These are phyloP conservation scores for Pythium diclinum DNA, from an alignment of 352 stramenopile genomes.

Conservation along the genomic window DNA sequence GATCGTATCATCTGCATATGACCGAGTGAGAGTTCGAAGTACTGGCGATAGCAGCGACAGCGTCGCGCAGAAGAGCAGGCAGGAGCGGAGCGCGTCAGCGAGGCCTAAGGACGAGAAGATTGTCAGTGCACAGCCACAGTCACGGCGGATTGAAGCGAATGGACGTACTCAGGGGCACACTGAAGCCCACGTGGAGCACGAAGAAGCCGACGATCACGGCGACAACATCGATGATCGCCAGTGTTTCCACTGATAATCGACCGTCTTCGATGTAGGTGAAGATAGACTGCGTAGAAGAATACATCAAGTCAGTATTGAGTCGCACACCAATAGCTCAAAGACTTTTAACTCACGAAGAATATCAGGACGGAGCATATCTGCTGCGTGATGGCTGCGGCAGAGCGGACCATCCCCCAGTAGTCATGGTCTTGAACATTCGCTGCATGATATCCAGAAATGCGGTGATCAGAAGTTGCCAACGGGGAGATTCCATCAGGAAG, in stretches of 20 bases:
- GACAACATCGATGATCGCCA: slow-evolving; percentile 57
- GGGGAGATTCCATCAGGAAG: neutral
- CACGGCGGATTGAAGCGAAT: neutral
- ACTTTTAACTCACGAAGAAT: slow-evolving; percentile 67
- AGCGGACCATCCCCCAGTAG: slow-evolving; percentile 84
- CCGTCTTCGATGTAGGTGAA: slow-evolving; percentile 68
- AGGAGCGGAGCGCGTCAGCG: slow-evolving; percentile 56
- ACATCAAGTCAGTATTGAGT: neutral
- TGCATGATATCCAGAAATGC: slow-evolving; percentile 20
- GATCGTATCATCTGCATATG: slow-evolving; percentile 92
- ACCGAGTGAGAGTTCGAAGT: slow-evolving; percentile 87
- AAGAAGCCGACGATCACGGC: slow-evolving; percentile 53
- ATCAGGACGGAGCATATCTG: slow-evolving; percentile 87
- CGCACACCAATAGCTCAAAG: neutral
- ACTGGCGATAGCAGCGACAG: slow-evolving; percentile 88
- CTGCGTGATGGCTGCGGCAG: slow-evolving; percentile 81
- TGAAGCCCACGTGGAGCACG: slow-evolving; percentile 51
- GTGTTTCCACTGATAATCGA: slow-evolving; percentile 46
- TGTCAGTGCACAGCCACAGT: neutral
- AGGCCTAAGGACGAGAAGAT: slow-evolving; percentile 29
- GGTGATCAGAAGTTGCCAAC: neutral
- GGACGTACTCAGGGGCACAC: slow-evolving; percentile 21
- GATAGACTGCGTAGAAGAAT: slow-evolving; percentile 48
- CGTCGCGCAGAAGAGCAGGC: slow-evolving; percentile 78
- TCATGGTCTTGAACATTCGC: slow-evolving; percentile 81